Evolutionary conservation across 2,329 filamentous ascomycete species (phyloP), one percentile per base, ranked within the genome.

Genomic region (Colletotrichum neosansevieriae): DNA sequence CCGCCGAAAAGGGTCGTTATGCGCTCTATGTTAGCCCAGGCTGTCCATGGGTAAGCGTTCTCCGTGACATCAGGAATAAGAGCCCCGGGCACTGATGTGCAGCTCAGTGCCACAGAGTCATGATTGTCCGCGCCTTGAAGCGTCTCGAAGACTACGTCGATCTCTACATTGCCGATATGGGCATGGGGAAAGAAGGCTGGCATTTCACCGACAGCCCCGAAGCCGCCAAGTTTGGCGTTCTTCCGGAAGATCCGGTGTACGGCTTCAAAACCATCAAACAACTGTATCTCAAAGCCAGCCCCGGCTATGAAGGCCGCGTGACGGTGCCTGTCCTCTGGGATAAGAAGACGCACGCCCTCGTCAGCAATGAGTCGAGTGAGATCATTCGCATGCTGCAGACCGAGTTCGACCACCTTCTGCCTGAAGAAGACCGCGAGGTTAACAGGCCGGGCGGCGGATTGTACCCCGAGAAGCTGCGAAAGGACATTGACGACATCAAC

Each of bases 371-470:
- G 82, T 92, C 90, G 62, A 88, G 88, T 59, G 93, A 96, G 77
- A 95, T 96, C 73, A 94, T 96, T 73, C 87, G 92, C 71, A 94
- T 95, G 91, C 83, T 96, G 70, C 94, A 93, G 78, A 84, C 85
- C 11, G 91, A 89, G 62, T 94, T 94, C 74, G 91, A 94, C 70
- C 80, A 84, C 54, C 74, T 90, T 6, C 75, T 91, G 1, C 84
- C 85, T 0, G 81, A 83, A 19, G 71, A 85, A 60, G 81, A 84
- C 65, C 84, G 84, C 7, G 89, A 91, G 71, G 74, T 49, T 1
- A 85, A 80, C 63, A 81, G 80, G 56, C 80, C 82, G 0, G 81
- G 81, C 1, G 77, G 88, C 4, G 88, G 88, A 2, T 80, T 91
- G n/a, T 87, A 88, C 65, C 90, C 91, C 0, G 72, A 79, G 3